Conservation (phyloP, 2,329 filamentous ascomycete species). For the Dendrostoma leiphaemia region DNA sequence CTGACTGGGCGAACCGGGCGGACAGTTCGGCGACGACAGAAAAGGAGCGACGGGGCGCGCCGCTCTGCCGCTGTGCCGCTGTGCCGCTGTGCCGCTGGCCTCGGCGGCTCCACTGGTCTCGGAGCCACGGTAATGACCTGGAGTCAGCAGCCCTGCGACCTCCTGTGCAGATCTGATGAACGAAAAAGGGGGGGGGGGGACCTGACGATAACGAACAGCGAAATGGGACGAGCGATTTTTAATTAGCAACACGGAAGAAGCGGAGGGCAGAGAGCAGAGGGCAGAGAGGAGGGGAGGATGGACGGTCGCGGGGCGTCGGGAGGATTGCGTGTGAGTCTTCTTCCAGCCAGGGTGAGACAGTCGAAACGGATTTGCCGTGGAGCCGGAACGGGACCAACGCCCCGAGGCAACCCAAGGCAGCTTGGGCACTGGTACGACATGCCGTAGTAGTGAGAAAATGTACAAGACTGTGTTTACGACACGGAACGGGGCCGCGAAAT, state of each 20-base stretch:
- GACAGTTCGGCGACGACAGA: background rate
- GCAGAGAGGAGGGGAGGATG: background rate
- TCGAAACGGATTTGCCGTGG: constrained; percentile 5
- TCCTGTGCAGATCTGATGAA: no score
- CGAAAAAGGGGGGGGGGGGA: background rate
- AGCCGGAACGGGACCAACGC: background rate
- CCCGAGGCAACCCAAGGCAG: background rate
- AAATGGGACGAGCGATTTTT: no score
- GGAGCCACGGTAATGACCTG: background rate
- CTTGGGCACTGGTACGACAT: no score
- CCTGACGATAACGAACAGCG: no score
- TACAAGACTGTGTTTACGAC: no score
- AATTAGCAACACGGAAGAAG: no score
- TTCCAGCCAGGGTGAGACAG: constrained; percentile 10
- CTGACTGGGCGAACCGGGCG: no score
- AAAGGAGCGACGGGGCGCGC: background rate
- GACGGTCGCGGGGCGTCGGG: no score
- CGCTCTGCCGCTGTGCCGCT: no score
- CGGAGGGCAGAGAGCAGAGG: background rate
- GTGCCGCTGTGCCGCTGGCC: background rate
- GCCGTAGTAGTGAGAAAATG: no score
- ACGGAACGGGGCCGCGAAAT: background rate
- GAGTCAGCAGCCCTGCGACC: no score
- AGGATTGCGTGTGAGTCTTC: no score
- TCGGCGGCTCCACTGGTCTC: background rate